phyloP scores from a whole-genome alignment of 129 eudicot genomes.

The Calendula officinalis region DNA sequence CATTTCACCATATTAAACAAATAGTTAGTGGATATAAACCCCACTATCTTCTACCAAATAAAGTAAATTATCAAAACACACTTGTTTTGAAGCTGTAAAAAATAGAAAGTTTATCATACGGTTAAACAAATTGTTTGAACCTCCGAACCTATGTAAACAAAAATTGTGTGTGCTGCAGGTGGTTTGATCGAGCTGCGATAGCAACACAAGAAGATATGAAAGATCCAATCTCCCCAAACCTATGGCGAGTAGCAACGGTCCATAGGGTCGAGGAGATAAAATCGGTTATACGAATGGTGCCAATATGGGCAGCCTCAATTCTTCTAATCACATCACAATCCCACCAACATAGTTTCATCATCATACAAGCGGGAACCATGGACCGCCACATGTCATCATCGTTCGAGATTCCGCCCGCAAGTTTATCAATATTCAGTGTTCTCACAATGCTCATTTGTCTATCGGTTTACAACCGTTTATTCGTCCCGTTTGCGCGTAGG shows the following conservation, averaged over 20 bases:
- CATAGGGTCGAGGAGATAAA: slow-evolving; percentile 91
- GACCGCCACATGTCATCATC: slow-evolving; percentile 75
- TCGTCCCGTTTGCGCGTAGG: slow-evolving; percentile 67
- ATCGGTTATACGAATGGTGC: slow-evolving; percentile 62
- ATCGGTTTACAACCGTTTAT: slow-evolving; percentile 59
- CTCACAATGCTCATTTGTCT: slow-evolving; percentile 60
- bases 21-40: no score
- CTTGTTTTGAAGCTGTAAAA: no score
- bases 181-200: slow-evolving; percentile 84
- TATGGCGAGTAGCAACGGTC: slow-evolving; percentile 80
- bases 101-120: no score
- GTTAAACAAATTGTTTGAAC: no score
- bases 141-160: not conserved
- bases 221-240: slow-evolving; percentile 50
- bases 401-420: slow-evolving; percentile 86
- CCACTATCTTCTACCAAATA: no score
- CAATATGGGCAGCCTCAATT: slow-evolving; percentile 80
- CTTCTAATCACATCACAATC: slow-evolving; percentile 60
- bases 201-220: slow-evolving; percentile 48
- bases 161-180: slow-evolving; percentile 41
- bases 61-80: no score
- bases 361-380: slow-evolving; percentile 92
- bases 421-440: slow-evolving; percentile 54
- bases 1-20: no score
- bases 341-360: slow-evolving; percentile 64